Conservation (phyloP, 177 flowering plant species). For the Vitis hybrid region DNA sequence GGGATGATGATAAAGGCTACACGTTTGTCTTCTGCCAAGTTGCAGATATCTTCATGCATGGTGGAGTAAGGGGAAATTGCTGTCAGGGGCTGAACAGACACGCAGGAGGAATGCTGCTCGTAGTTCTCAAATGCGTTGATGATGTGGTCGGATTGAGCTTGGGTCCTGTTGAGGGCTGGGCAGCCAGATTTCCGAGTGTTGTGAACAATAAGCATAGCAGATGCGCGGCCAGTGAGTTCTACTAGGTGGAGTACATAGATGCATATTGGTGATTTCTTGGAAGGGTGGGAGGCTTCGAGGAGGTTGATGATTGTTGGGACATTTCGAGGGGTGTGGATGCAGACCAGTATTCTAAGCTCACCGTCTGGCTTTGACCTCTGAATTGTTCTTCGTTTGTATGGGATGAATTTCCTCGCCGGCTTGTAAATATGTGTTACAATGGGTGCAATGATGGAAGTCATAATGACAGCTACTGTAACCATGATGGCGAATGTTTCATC, state of each 20-base stretch:
- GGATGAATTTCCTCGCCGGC: constrained; percentile 21
- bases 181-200: constrained; percentile 22
- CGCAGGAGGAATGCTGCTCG: constrained; percentile 24
- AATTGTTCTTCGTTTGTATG: constrained; percentile 27
- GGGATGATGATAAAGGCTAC: constrained; percentile 41
- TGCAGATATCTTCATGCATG: constrained; percentile 53
- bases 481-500: constrained; percentile 43
- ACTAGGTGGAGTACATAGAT: constrained; percentile 31
- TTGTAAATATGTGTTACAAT: constrained; percentile 19
- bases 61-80: constrained; percentile 51
- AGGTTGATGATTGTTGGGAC: constrained; percentile 38
- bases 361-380: constrained; percentile 26
- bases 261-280: constrained; percentile 31
- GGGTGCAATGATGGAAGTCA: constrained; percentile 28
- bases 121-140: constrained; percentile 33
- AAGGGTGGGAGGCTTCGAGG: constrained; percentile 30
- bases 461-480: constrained; percentile 39
- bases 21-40: constrained; percentile 42
- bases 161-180: constrained; percentile 29
- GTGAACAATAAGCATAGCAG: constrained; percentile 40
- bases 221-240: constrained; percentile 38
- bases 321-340: constrained; percentile 35
- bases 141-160: constrained; percentile 36
- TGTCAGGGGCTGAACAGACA: constrained; percentile 41
- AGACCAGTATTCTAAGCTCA: constrained; percentile 23